Percentiles rank a stretch among this genome's conserved stretches.
Evolutionary conservation across 1,284 basidiomycete species (phyloP).

Genomic region (Ceratobasidium sp.): DNA sequence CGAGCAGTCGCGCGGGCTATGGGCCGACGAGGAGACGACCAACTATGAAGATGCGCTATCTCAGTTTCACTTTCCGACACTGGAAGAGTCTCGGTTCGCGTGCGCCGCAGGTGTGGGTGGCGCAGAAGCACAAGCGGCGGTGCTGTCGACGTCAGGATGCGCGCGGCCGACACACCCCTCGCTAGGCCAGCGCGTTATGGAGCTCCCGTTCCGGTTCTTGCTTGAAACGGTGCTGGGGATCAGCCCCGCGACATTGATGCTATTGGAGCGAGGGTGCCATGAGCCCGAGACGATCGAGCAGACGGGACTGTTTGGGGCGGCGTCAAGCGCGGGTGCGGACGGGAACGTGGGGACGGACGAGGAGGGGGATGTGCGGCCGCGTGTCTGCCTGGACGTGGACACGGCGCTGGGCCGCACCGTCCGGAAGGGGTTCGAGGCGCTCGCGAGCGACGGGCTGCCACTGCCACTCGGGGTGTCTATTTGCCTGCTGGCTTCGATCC

Average conservation of each 20-base stretch:
- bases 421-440: not conserved
- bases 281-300: slow-evolving; percentile 31
- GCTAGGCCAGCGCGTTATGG: slow-evolving; percentile 17
- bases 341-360: not conserved
- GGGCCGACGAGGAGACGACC: slow-evolving; percentile 20
- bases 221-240: slow-evolving; percentile 37
- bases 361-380: slow-evolving; percentile 7
- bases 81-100: slow-evolving; percentile 24
- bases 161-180: slow-evolving; percentile 31
- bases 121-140: not conserved
- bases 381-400: slow-evolving; percentile 11
- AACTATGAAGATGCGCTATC: slow-evolving; percentile 39
- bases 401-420: not conserved
- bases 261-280: slow-evolving; percentile 36
- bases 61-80: slow-evolving; percentile 40
- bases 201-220: slow-evolving; percentile 38
- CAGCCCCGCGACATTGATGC: slow-evolving; percentile 26
- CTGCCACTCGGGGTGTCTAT: slow-evolving; percentile 21
- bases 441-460: slow-evolving; percentile 1
- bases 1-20: not conserved
- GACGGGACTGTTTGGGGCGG: slow-evolving; percentile 40
- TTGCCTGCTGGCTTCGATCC: slow-evolving; percentile 16
- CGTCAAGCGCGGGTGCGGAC: slow-evolving; percentile 1
- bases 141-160: not conserved
- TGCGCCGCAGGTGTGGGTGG: not conserved